Conservation (phyloP, 306 rosid genomes). For the Dalbergia cochinchinensis region DNA sequence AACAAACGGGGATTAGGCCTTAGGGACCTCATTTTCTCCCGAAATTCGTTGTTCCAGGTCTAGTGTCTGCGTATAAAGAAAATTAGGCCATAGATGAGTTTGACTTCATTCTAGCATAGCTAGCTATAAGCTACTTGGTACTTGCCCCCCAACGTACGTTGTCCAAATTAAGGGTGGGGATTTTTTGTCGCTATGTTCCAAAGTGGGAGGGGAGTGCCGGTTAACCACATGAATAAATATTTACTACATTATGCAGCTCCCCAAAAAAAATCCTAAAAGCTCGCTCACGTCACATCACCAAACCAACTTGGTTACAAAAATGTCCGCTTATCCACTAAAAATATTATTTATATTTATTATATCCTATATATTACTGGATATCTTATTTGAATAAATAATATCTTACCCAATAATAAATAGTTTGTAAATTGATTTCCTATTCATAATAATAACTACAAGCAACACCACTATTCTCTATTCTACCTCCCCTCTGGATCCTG, state of each 20-base stretch:
- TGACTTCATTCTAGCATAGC: conserved; percentile 19
- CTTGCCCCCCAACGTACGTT: conserved; percentile 35
- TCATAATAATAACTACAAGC: too few relatives aligned
- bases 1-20: too few relatives aligned
- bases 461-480: too few relatives aligned
- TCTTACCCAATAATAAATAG: too few relatives aligned
- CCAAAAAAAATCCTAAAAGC: not conserved
- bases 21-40: not conserved
- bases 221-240: not conserved
- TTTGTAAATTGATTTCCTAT: too few relatives aligned
- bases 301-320: conserved; percentile 37
- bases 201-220: not conserved
- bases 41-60: conserved; percentile 35
- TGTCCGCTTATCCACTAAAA: too few relatives aligned
- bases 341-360: not conserved
- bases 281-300: conserved; percentile 35
- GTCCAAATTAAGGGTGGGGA: not conserved
- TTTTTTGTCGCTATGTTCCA: conserved; percentile 39
- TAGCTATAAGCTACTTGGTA: not conserved
- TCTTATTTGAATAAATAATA: too few relatives aligned
- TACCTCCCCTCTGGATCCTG: not conserved
- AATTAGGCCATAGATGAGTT: conserved; percentile 37
- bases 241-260: too few relatives aligned
- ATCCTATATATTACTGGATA: too few relatives aligned
- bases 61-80: not conserved